These are phyloP conservation scores for Colletotrichum spaethianum DNA, from an alignment of 2,329 filamentous ascomycete species.

Conservation along the genomic window DNA sequence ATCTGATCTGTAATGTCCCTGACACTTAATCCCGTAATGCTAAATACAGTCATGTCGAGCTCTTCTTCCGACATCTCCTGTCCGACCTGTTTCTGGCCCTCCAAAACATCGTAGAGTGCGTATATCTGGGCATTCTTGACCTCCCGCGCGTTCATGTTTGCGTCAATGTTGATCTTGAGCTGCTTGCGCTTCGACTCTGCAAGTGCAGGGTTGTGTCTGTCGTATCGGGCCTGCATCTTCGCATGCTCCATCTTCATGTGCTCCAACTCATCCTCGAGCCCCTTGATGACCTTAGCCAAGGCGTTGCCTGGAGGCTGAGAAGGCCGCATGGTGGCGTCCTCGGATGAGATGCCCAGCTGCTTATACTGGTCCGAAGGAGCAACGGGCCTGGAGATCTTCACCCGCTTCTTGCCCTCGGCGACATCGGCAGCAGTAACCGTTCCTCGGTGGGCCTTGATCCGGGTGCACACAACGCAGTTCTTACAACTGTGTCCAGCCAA, in stretches of 20 bases:
- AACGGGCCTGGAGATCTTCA: conserved; percentile 75
- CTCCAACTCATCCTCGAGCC: conserved; percentile 82
- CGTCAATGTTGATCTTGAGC: conserved; percentile 73
- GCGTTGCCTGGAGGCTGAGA: conserved; percentile 79
- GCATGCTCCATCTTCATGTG: conserved; percentile 82
- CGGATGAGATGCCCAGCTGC: conserved; percentile 57
- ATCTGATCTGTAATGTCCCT: conserved; percentile 58
- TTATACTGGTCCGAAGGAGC: conserved; percentile 69
- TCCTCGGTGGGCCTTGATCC: conserved; percentile 63
- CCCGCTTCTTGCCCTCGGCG: conserved; percentile 66
- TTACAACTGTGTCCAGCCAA: conserved; percentile 68
- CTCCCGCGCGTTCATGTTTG: conserved; percentile 75
- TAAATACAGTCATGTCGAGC: conserved; percentile 75
- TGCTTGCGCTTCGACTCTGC: conserved; percentile 75
- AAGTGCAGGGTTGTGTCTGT: conserved; percentile 75
- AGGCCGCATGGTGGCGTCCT: conserved; percentile 73
- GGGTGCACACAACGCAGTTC: conserved; percentile 71
- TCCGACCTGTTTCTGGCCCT: conserved; percentile 79
- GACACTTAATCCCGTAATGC: conserved; percentile 64
- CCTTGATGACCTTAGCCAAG: conserved; percentile 86
- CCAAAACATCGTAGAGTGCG: conserved; percentile 85
- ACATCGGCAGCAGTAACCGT: conserved; percentile 54
- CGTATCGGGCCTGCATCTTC: conserved; percentile 73
- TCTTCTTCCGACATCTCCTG: conserved; percentile 74
- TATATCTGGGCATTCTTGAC: conserved; percentile 86